phyloP scores from a whole-genome alignment of 2,329 filamentous ascomycete genomes.

The Colletotrichum karsti region DNA sequence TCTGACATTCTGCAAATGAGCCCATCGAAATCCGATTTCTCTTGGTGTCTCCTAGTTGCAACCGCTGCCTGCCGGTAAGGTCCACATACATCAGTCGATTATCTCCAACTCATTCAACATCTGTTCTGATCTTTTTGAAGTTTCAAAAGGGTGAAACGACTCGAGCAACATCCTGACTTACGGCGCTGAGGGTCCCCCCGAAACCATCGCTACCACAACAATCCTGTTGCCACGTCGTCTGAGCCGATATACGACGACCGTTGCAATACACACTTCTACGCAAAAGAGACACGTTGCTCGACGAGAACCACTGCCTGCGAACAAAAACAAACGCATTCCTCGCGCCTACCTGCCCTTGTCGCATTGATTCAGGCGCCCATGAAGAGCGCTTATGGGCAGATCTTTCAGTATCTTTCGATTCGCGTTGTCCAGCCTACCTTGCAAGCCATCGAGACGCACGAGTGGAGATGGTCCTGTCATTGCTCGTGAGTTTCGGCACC shows the following conservation, averaged over 20 bases:
- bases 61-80: neutral
- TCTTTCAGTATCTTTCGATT: neutral
- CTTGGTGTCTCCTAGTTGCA: neutral
- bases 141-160: conserved; percentile 12
- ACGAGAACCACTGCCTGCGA: neutral
- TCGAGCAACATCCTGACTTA: conserved; percentile 1
- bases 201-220: neutral
- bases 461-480: conserved; percentile 36
- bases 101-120: conserved; percentile 1
- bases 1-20: conserved; percentile 1
- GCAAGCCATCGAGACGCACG: neutral
- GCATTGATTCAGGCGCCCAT: neutral
- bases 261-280: neutral
- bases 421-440: neutral
- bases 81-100: conserved; percentile 24
- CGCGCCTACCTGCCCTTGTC: neutral
- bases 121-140: conserved; percentile 8
- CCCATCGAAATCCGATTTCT: neutral
- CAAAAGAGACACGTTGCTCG: neutral
- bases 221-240: neutral
- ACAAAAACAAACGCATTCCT: neutral
- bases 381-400: neutral
- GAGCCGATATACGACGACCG: neutral
- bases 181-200: neutral
- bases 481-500: conserved; percentile 50